Conservation (phyloP, 2,329 filamentous ascomycete species). For the Verticillium isaacii region DNA sequence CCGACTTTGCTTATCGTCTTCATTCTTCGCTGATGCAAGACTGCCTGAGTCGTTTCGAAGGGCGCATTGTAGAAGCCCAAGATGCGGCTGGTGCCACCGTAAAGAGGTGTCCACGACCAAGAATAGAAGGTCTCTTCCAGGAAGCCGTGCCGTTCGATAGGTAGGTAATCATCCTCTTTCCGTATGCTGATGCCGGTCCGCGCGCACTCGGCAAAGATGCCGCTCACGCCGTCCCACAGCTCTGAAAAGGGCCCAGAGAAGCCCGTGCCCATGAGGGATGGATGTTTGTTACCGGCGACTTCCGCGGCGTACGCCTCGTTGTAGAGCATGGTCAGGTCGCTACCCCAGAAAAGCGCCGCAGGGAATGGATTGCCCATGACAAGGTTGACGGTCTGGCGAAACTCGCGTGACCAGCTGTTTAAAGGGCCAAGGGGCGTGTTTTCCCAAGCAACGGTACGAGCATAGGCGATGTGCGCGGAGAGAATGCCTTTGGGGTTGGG, state of each 20-base stretch:
- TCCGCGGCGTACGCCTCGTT: conserved; percentile 54
- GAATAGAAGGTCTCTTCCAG: conserved; percentile 33
- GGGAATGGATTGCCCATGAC: conserved; percentile 34
- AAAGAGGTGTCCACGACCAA: conserved; percentile 32
- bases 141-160: conserved; percentile 26
- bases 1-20: conserved; percentile 27
- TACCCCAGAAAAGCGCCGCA: conserved; percentile 56
- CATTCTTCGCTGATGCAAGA: conserved; percentile 26
- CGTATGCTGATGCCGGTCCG: conserved; percentile 26
- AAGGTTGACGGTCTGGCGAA: conserved; percentile 35
- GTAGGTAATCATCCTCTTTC: conserved; percentile 26
- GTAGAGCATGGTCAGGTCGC: conserved; percentile 57
- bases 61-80: conserved; percentile 34
- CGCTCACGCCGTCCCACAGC: conserved; percentile 25
- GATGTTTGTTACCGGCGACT: conserved; percentile 60
- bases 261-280: conserved; percentile 53
- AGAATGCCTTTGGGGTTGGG: conserved; percentile 22
- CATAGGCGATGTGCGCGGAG: conserved; percentile 21
- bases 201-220: conserved; percentile 28
- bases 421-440: conserved; percentile 37
- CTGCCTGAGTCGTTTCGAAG: conserved; percentile 29
- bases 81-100: conserved; percentile 27
- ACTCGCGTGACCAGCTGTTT: conserved; percentile 35
- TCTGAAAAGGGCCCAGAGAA: conserved; percentile 55
- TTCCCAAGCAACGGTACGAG: conserved; percentile 34